Base-by-base conservation (phyloP, 148 eudicot species). In the Vaccinium darrowii region DNA sequence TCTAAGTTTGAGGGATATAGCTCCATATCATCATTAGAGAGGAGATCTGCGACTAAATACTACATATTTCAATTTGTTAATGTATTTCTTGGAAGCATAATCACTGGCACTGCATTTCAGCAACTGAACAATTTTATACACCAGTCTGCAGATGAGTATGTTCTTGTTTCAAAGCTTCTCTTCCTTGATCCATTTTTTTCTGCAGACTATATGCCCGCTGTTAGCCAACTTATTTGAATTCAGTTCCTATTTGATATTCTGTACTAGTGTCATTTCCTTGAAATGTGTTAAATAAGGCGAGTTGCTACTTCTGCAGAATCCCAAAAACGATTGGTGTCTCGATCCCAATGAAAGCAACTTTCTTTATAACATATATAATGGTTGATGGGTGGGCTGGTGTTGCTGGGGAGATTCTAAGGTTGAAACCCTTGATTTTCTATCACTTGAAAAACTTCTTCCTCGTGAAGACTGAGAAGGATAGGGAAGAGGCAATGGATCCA, bases 381-480 rank as follows among this genome's bases (percentile, higher is more conserved):
- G 92, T 93, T 9, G 96, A 93, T 78, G 96, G 96, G 71, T 93
- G 96, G 96, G 94, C 96, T 73, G 96, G 94, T 67, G 87, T 90
- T 71, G 96, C 96, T 15, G 94, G 92, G 47, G 96, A 93, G 88
- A 90, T 93, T 83, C 88, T 93, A 30, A 85, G 94, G 88, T 82
- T 93, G 75, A 91, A 91, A 76, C 94, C 96, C n/a, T 76, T 93
- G 80, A 87, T 92, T 57, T 57, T 91, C 16, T 93, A 58, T 86
- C 94, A 93, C 84, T 83, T 92, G 27, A 93, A 91, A 78, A 90
- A 85, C 73, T 90, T 91, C 84, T 92, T 93, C 73, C 58, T 93
- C 52, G 96, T 92, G 84, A 93, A 91, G 88, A 93, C 96, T 25
- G 93, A 92, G 50, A 93, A 90, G 82, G 96, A 93, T 81, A 84